Percentiles rank a stretch among this genome's conserved stretches.
phyloP scores from a whole-genome alignment of 1,139 yeast species.

The Debaryomyces nepalensis region DNA sequence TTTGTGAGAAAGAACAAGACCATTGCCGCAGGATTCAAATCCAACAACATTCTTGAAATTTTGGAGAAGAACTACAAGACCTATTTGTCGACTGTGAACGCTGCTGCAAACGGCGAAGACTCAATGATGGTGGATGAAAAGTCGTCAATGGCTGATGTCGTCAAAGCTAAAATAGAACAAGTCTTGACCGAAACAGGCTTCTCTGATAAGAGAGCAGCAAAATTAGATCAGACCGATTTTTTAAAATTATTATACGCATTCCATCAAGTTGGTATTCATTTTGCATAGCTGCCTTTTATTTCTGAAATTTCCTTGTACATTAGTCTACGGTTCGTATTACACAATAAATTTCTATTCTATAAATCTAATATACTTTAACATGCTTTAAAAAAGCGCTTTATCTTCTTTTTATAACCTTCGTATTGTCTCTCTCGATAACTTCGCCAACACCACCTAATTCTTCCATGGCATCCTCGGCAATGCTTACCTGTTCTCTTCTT shows the following conservation, averaged over 20 bases:
- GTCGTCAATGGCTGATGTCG: slow-evolving; percentile 46
- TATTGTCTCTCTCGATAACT: slow-evolving; percentile 77
- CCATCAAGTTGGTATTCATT: slow-evolving; percentile 96
- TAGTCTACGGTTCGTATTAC: slow-evolving; percentile 11
- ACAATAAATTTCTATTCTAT: slow-evolving; percentile 7
- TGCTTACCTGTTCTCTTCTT: slow-evolving; percentile 89
- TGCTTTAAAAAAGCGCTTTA: slow-evolving; percentile 8
- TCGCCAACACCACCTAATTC: slow-evolving; percentile 93
- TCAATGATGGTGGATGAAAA: slow-evolving; percentile 58
- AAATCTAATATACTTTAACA: slow-evolving; percentile 5
- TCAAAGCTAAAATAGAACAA: slow-evolving; percentile 60
- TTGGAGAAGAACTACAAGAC: slow-evolving; percentile 89
- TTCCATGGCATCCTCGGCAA: slow-evolving; percentile 86
- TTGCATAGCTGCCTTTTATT: slow-evolving; percentile 60
- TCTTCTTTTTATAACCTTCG: slow-evolving; percentile 51
- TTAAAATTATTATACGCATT: slow-evolving; percentile 85
- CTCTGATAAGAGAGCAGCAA: slow-evolving; percentile 87
- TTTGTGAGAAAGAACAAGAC: slow-evolving; percentile 95
- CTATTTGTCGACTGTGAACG: slow-evolving; percentile 61
- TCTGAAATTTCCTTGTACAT: slow-evolving; percentile 19
- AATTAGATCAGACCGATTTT: slow-evolving; percentile 94
- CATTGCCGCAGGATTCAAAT: slow-evolving; percentile 89
- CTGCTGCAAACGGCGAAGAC: slow-evolving; percentile 54
- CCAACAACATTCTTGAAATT: slow-evolving; percentile 78
- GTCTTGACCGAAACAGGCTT: slow-evolving; percentile 81